Base-by-base conservation (phyloP, 305 asterid species). In the Rubia tinctorum region DNA sequence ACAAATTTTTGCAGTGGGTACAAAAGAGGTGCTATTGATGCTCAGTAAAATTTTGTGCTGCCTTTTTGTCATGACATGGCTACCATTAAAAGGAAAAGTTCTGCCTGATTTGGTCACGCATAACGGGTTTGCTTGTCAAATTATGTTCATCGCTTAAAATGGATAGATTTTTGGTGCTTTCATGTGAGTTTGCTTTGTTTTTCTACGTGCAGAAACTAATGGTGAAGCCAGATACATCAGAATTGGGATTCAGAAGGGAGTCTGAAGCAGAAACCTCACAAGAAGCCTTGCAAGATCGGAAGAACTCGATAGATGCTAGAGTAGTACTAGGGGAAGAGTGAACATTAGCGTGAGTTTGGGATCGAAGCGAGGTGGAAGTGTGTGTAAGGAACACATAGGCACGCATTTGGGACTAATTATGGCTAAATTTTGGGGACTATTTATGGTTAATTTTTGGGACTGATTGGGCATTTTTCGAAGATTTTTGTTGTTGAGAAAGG, bases 1-100 rank as follows among this genome's bases (percentile, higher is more conserved):
- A 79, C 96, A 95, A 81, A 90, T 92, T 81, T 94, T 95, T 83
- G 99, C 98, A 77, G 96, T 88, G 80, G 99, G 99, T 70, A 92
- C 96, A 74, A 84, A 82, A 71, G 84, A 80, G 99, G 98, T 67
- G 79, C 84, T 58, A 91, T 95, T 78, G 95, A 92, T 22, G 72
- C 44, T 39, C 77, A 39, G 56, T 22, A 30, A 59, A 34, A 2
- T 58, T 59, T 15, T 73, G 17, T 37, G 66, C 13, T 64, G 13
- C 34, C 18, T 61, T 0, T 17, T 11, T 1, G 34, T 30, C 3
- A 30, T 30, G 34, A 30, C 34, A 30, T 30, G 34, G 34, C 34
- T 30, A 30, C 42, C 45, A 18, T 42, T 30, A 8, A 44, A n/a
- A 30, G 49, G n/a, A 62, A 17, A 49, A 22, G 7, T 74, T 55